These are phyloP conservation scores for Pezicula rhizophila DNA, from an alignment of 2,329 filamentous ascomycete species.

Conservation along the genomic window DNA sequence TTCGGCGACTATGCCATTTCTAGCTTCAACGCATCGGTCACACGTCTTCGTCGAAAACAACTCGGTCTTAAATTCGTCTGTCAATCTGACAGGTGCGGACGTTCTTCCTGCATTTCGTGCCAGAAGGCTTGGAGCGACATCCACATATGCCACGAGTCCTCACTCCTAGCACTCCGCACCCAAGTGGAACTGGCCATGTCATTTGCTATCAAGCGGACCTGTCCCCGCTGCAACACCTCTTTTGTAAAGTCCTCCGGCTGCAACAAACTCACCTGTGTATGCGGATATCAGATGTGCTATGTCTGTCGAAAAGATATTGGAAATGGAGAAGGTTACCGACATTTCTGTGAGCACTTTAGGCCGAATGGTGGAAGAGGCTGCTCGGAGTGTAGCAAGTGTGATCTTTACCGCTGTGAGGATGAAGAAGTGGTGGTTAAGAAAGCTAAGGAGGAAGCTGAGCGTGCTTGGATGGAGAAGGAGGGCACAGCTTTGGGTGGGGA, in stretches of 20 bases:
- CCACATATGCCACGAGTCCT: constrained; percentile 84
- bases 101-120: constrained; percentile 75
- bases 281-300: constrained; percentile 98
- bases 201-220: constrained; percentile 89
- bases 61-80: constrained; percentile 76
- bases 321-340: constrained; percentile 71
- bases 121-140: constrained; percentile 79
- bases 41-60: constrained; percentile 61
- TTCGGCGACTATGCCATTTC: constrained; percentile 35
- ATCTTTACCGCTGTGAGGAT: constrained; percentile 65
- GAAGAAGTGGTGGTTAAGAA: constrained; percentile 63
- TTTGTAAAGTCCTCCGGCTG: constrained; percentile 93
- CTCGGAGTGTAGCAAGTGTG: constrained; percentile 72
- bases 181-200: constrained; percentile 92
- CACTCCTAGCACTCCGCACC: constrained; percentile 73
- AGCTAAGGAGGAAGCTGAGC: constrained; percentile 67
- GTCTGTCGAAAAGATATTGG: constrained; percentile 76
- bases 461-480: constrained; percentile 63
- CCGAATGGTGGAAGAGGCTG: constrained; percentile 72
- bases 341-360: constrained; percentile 95
- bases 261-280: constrained; percentile 94
- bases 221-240: constrained; percentile 81
- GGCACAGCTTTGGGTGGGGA: constrained; percentile 49
- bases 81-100: constrained; percentile 59
- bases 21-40: constrained; percentile 54